These are phyloP conservation scores for Gremmenia infestans DNA, from an alignment of 2,329 filamentous ascomycete genomes.

Conservation along the genomic window DNA sequence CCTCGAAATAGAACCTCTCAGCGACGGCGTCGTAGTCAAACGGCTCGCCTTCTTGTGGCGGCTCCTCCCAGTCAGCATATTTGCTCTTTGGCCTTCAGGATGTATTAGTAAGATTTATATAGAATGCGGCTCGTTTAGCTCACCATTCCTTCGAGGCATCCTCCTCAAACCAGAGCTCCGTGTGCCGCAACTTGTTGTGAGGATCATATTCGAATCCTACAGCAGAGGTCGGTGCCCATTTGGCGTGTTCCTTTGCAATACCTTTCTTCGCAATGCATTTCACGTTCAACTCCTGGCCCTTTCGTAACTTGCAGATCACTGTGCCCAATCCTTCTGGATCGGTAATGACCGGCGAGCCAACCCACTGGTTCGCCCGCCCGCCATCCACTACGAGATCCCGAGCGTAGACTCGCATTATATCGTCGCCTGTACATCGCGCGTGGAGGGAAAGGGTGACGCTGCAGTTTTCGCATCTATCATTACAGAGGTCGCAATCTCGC, in stretches of 20 bases:
- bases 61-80: constrained; percentile 75
- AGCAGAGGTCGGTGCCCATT: constrained; percentile 90
- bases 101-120: constrained; percentile 8
- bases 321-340: constrained; percentile 78
- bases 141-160: constrained; percentile 82
- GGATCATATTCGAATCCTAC: constrained; percentile 98
- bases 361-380: constrained; percentile 64
- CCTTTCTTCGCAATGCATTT: constrained; percentile 96
- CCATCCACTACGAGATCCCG: constrained; percentile 74
- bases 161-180: constrained; percentile 92
- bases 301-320: constrained; percentile 84
- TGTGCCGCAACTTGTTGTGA: constrained; percentile 88
- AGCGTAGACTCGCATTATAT: constrained; percentile 91
- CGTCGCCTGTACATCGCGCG: constrained; percentile 77
- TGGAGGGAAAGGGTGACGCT: constrained; percentile 80
- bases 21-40: constrained; percentile 91
- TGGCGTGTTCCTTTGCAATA: constrained; percentile 97
- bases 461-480: constrained; percentile 90
- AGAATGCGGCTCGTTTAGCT: constrained; percentile 30
- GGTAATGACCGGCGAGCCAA: constrained; percentile 77
- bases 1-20: constrained; percentile 83
- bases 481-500: constrained; percentile 86
- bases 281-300: constrained; percentile 84
- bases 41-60: constrained; percentile 72
- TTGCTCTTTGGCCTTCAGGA: constrained; percentile 68